A percentile compares a stretch with the other conserved stretches of the same genome.
Evolutionary conservation across 1,139 yeast species (phyloP).

Genomic region (Taphrina confusa): DNA sequence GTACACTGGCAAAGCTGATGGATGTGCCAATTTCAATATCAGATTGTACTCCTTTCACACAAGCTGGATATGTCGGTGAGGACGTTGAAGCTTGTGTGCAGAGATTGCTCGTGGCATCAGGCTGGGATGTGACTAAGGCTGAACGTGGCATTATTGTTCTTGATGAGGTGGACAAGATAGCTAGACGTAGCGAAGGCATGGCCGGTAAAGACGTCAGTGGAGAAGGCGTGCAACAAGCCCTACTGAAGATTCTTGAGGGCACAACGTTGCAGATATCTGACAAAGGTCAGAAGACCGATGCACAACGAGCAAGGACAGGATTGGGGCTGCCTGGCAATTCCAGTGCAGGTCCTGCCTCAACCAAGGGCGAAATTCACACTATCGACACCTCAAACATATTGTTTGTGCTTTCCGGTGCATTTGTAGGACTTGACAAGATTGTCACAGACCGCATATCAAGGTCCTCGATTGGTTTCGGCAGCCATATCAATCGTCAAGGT

Average conservation of each 20-base stretch:
- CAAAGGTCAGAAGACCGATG: conserved; percentile 30
- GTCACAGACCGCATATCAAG: conserved; percentile 48
- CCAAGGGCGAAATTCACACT: conserved; percentile 49
- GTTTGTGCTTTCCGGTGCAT: conserved; percentile 59
- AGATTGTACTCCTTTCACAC: conserved; percentile 60
- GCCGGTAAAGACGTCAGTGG: conserved; percentile 60
- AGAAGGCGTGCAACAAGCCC: conserved; percentile 61
- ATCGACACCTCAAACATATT: conserved; percentile 57
- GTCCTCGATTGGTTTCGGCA: conserved; percentile 37
- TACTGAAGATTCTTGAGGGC: conserved; percentile 57
- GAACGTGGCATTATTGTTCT: conserved; percentile 58
- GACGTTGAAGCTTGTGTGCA: conserved; percentile 59
- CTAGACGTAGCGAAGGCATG: conserved; percentile 51
- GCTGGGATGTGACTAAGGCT: conserved; percentile 53
- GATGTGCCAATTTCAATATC: conserved; percentile 58
- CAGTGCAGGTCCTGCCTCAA: conserved; percentile 44
- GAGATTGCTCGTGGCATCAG: conserved; percentile 53
- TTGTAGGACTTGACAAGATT: conserved; percentile 56
- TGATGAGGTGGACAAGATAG: conserved; percentile 58
- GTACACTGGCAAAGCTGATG: conserved; percentile 53
- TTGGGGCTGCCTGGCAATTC: conserved; percentile 30
- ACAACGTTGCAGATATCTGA: conserved; percentile 50
- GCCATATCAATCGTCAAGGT: conserved; percentile 6
- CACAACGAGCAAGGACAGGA: conserved; percentile 35
- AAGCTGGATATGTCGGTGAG: conserved; percentile 62